These are phyloP conservation scores for Saccharomyces jurei DNA, from an alignment of 805 yeast species.

Conservation along the genomic window DNA sequence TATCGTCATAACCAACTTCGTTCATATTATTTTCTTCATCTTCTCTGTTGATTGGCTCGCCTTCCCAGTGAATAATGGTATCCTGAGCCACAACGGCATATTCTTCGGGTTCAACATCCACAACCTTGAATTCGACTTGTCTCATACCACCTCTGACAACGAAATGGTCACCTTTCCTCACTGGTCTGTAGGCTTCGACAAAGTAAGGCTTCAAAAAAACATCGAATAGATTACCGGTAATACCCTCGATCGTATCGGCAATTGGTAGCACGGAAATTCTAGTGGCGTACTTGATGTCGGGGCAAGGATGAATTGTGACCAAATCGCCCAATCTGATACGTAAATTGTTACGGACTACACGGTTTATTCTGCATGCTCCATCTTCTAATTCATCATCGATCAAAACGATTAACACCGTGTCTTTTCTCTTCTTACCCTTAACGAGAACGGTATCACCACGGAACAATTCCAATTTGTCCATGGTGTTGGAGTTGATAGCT, in stretches of 20 bases:
- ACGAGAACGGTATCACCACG: slow-evolving; percentile 97
- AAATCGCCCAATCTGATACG: slow-evolving; percentile 92
- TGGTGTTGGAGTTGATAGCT: slow-evolving; percentile 88
- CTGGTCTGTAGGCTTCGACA: slow-evolving; percentile 98
- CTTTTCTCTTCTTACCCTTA: slow-evolving; percentile 96
- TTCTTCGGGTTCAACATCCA: slow-evolving; percentile 95
- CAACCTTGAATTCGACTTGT: slow-evolving; percentile 97
- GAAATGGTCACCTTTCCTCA: slow-evolving; percentile 93
- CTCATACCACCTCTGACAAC: slow-evolving; percentile 98
- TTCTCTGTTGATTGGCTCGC: slow-evolving; percentile 80
- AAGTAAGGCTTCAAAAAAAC: slow-evolving; percentile 95
- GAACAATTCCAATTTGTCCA: slow-evolving; percentile 90
- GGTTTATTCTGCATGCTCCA: slow-evolving; percentile 87
- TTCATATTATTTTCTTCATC: slow-evolving; percentile 74
- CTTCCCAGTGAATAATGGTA: slow-evolving; percentile 95
- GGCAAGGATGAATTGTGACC: slow-evolving; percentile 86
- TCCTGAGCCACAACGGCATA: slow-evolving; percentile 98
- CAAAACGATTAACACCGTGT: slow-evolving; percentile 89
- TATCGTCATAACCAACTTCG: slow-evolving; percentile 97
- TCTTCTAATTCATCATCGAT: slow-evolving; percentile 96
- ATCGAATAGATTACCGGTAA: slow-evolving; percentile 93
- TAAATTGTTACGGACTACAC: slow-evolving; percentile 92
- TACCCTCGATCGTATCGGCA: slow-evolving; percentile 96
- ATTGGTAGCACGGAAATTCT: slow-evolving; percentile 93
- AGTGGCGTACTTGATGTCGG: slow-evolving; percentile 94